These are phyloP conservation scores for Ceratocystis papillata DNA, from an alignment of 2,329 filamentous ascomycete species.

Conservation along the genomic window DNA sequence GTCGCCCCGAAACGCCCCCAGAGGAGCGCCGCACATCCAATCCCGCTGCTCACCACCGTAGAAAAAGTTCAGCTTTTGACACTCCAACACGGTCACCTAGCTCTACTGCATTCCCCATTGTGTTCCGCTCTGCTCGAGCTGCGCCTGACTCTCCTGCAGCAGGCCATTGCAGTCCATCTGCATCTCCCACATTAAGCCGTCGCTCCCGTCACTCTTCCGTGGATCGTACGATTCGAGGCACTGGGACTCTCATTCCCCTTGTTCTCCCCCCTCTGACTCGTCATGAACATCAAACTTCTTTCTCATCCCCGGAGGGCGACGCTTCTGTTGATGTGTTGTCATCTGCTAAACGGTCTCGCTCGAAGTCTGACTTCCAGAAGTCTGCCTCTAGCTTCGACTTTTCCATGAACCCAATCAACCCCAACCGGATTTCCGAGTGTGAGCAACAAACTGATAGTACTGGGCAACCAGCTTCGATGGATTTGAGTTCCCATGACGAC, in stretches of 20 bases:
- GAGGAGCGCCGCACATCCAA: conserved; percentile 1
- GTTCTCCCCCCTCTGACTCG: conserved; percentile 31
- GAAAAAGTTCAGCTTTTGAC: conserved; percentile 13
- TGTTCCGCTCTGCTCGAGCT: conserved; percentile 41
- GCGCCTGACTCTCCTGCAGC: conserved; percentile 35
- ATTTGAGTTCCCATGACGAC: not conserved
- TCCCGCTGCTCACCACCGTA: conserved; percentile 11
- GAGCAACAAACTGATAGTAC: not conserved
- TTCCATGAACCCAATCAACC: not conserved
- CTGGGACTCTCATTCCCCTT: conserved; percentile 28
- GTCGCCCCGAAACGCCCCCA: conserved; percentile 45
- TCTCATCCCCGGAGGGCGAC: conserved; percentile 13
- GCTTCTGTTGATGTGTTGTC: not conserved
- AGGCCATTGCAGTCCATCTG: conserved; percentile 11
- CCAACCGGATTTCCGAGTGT: not conserved
- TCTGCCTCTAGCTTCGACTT: not conserved
- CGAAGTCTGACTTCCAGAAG: conserved; percentile 14
- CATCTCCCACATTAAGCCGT: conserved; percentile 23
- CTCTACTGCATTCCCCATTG: conserved; percentile 48
- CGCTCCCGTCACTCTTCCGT: conserved; percentile 35
- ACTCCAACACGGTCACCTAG: conserved; percentile 37
- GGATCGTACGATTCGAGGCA: conserved; percentile 20
- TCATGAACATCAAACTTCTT: conserved; percentile 20
- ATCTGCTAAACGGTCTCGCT: conserved; percentile 2
- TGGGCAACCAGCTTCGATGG: not conserved